phyloP scores from a whole-genome alignment of 2,329 filamentous ascomycete species.

The Colletotrichum lini region DNA sequence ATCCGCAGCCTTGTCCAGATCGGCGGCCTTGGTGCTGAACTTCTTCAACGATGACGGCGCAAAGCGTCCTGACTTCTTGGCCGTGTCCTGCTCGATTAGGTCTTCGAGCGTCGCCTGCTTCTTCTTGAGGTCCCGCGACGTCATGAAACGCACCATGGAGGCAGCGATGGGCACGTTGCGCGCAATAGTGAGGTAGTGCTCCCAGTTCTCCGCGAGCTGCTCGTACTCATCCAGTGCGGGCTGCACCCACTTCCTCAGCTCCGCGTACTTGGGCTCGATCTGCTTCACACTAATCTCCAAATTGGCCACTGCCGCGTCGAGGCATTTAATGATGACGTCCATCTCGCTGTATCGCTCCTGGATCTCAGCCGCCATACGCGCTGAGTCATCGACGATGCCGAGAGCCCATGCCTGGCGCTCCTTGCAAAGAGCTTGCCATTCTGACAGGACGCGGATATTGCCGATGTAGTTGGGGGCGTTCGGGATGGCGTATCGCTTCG shows the following conservation, averaged over 20 bases:
- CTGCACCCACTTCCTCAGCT: slow-evolving; percentile 79
- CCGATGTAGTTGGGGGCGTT: slow-evolving; percentile 86
- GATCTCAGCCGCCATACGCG: slow-evolving; percentile 72
- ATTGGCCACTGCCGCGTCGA: slow-evolving; percentile 89
- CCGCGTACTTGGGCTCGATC: slow-evolving; percentile 79
- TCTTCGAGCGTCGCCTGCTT: slow-evolving; percentile 76
- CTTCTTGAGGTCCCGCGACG: slow-evolving; percentile 59
- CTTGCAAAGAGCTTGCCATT: slow-evolving; percentile 92
- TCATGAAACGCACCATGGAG: slow-evolving; percentile 78
- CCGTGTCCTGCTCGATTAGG: slow-evolving; percentile 81
- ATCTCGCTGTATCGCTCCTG: slow-evolving; percentile 80
- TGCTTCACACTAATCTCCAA: slow-evolving; percentile 81
- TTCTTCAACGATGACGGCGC: slow-evolving; percentile 71
- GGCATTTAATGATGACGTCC: slow-evolving; percentile 82
- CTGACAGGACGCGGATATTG: slow-evolving; percentile 82
- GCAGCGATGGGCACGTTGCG: slow-evolving; percentile 74
- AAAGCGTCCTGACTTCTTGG: slow-evolving; percentile 79
- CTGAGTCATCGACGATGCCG: slow-evolving; percentile 78
- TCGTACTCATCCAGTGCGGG: slow-evolving; percentile 78
- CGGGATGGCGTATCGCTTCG: slow-evolving; percentile 70
- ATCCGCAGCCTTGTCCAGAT: slow-evolving; percentile 72
- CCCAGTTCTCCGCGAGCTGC: slow-evolving; percentile 75
- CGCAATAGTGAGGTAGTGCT: slow-evolving; percentile 76
- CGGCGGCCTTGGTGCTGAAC: slow-evolving; percentile 72
- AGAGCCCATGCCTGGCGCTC: slow-evolving; percentile 85